phyloP scores from a whole-genome alignment of 345 rosid genomes.

The Turnera subulata region DNA sequence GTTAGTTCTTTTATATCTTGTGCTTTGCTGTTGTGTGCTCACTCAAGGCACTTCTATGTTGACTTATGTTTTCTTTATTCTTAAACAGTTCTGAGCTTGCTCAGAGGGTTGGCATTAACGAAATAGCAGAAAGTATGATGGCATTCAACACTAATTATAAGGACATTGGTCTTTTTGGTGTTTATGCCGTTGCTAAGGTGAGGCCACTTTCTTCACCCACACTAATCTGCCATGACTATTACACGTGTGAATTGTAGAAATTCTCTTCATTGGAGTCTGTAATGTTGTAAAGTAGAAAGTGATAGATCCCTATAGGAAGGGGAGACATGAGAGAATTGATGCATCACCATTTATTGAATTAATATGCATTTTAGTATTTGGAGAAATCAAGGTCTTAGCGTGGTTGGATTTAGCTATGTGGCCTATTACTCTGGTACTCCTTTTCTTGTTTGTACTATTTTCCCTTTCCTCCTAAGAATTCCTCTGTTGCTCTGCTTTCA shows the following conservation, averaged over 20 bases:
- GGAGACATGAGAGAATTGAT: no score
- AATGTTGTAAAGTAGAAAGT: background rate
- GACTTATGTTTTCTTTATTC: conserved; percentile 6
- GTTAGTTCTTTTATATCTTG: no score
- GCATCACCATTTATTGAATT: no score
- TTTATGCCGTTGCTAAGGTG: conserved; percentile 98
- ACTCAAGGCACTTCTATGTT: no score
- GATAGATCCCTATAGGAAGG: no score
- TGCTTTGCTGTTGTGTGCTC: no score
- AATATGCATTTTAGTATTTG: background rate
- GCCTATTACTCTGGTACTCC: background rate
- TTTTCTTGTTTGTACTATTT: background rate
- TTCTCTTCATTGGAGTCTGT: background rate
- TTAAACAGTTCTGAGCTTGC: conserved; percentile 74
- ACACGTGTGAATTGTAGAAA: background rate
- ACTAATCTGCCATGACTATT: background rate
- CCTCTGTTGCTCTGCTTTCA: conserved; percentile 26
- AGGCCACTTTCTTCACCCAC: conserved; percentile 3
- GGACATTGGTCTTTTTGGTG: conserved; percentile 96
- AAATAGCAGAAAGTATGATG: conserved; percentile 95
- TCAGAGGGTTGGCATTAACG: conserved; percentile 80
- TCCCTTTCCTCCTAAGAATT: background rate
- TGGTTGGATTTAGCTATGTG: background rate
- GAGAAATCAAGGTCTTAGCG: background rate
- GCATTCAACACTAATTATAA: conserved; percentile 99